Conservation (phyloP, 768 basidiomycete genomes). For the Antrodiella citrinella region DNA sequence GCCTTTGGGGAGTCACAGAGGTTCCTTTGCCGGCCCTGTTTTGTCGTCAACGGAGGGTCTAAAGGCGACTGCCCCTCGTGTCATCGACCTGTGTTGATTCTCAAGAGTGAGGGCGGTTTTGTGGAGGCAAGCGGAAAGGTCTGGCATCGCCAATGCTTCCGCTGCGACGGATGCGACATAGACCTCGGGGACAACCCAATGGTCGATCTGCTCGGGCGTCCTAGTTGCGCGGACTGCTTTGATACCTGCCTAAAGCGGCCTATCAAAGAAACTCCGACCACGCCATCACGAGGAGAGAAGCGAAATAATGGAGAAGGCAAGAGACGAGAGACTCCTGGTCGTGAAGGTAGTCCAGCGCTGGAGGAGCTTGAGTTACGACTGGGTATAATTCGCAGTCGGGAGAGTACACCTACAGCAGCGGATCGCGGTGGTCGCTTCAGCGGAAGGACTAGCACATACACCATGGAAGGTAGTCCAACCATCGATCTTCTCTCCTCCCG, state of each 20-base stretch:
- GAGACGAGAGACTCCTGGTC: constrained; percentile 23
- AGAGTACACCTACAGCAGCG: constrained; percentile 12
- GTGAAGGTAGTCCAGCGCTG: constrained; percentile 26
- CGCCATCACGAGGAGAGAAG: constrained; percentile 22
- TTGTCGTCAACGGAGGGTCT: constrained; percentile 63
- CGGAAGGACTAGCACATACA: not conserved
- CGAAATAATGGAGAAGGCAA: constrained; percentile 39
- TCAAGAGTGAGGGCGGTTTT: constrained; percentile 73
- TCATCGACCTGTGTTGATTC: constrained; percentile 58
- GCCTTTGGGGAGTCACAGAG: constrained; percentile 22
- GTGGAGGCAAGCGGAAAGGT: constrained; percentile 60
- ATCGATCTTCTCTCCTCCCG: constrained; percentile 10
- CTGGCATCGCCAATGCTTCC: constrained; percentile 82
- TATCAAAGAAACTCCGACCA: constrained; percentile 29
- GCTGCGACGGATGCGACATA: constrained; percentile 64
- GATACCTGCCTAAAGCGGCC: constrained; percentile 62
- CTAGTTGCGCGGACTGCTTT: constrained; percentile 76
- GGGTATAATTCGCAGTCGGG: constrained; percentile 21
- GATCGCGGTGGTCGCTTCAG: not conserved
- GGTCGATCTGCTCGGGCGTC: constrained; percentile 77
- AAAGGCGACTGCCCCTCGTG: constrained; percentile 68
- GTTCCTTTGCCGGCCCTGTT: constrained; percentile 73
- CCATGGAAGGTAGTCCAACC: constrained; percentile 13
- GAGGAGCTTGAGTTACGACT: constrained; percentile 26
- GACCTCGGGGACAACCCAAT: constrained; percentile 68